These are phyloP conservation scores for Amylocystis lapponica DNA, from an alignment of 768 basidiomycete species.

Conservation along the genomic window DNA sequence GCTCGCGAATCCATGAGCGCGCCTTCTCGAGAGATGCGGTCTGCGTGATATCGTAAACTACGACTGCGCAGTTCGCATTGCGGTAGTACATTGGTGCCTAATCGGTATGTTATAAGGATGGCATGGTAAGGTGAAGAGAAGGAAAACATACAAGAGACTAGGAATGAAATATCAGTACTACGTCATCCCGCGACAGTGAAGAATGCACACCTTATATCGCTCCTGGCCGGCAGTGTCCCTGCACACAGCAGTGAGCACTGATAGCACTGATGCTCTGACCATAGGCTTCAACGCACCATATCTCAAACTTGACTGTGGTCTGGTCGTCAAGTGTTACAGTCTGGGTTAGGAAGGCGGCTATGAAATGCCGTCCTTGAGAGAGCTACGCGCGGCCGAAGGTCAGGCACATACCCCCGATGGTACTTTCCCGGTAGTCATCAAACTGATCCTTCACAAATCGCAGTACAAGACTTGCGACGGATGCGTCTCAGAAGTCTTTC, in stretches of 20 bases:
- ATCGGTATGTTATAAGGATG: background rate
- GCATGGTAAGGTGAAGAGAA: background rate
- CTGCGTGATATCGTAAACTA: constrained; percentile 96
- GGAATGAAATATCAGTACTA: constrained; percentile 12
- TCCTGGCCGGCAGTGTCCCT: constrained; percentile 98
- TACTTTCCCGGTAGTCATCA: constrained; percentile 92
- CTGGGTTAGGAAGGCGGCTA: constrained; percentile 98
- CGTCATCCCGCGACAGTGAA: background rate
- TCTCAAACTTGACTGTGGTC: constrained; percentile 95
- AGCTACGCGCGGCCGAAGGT: background rate
- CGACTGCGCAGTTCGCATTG: constrained; percentile 90
- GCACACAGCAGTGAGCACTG: background rate
- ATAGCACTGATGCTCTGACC: constrained; percentile 1
- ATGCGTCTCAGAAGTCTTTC: constrained; percentile 11
- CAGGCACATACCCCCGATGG: constrained; percentile 65
- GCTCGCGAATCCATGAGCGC: constrained; percentile 91
- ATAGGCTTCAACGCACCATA: constrained; percentile 63
- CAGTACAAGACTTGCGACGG: constrained; percentile 68
- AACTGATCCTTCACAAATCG: constrained; percentile 97
- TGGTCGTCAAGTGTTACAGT: constrained; percentile 87
- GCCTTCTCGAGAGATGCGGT: constrained; percentile 90
- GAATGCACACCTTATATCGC: constrained; percentile 67
- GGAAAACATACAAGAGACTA: constrained; percentile 42
- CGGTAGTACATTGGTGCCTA: constrained; percentile 97
- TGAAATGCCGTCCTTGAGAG: constrained; percentile 14